Conservation (phyloP, 2,329 filamentous ascomycete species). For the Pochonia chlamydosporia region DNA sequence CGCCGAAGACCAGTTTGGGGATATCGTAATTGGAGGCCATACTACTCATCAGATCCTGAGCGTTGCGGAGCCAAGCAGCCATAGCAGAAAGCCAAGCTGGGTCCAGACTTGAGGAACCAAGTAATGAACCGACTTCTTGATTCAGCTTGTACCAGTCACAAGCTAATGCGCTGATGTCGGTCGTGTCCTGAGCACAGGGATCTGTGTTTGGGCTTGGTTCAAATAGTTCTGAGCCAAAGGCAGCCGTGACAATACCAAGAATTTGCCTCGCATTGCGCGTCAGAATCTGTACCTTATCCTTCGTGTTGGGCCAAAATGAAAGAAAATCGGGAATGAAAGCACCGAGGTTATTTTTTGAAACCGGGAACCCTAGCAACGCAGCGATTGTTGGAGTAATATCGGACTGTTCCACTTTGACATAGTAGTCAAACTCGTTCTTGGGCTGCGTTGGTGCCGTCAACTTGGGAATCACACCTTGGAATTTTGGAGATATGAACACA, state of each 20-base stretch:
- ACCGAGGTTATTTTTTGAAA: slow-evolving; percentile 85
- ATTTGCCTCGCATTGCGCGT: slow-evolving; percentile 78
- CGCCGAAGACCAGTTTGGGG: slow-evolving; percentile 47
- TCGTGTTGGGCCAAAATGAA: slow-evolving; percentile 56
- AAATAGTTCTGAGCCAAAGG: slow-evolving; percentile 52
- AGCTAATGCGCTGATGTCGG: slow-evolving; percentile 51
- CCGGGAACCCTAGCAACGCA: slow-evolving; percentile 78
- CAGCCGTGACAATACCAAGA: slow-evolving; percentile 66
- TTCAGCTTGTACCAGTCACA: slow-evolving; percentile 57
- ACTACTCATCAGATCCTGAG: slow-evolving; percentile 77
- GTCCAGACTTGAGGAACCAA: slow-evolving; percentile 21
- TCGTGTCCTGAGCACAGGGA: slow-evolving; percentile 29
- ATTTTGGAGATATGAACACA: slow-evolving; percentile 82
- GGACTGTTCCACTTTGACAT: slow-evolving; percentile 82
- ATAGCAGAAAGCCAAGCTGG: slow-evolving; percentile 37
- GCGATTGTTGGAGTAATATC: slow-evolving; percentile 89
- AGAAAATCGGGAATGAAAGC: slow-evolving; percentile 78
- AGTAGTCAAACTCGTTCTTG: slow-evolving; percentile 73
- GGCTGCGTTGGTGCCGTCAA: slow-evolving; percentile 49
- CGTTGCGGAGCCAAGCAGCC: slow-evolving; percentile 58
- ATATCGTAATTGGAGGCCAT: slow-evolving; percentile 92
- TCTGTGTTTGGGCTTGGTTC: slow-evolving; percentile 23
- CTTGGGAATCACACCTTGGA: slow-evolving; percentile 48
- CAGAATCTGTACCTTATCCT: slow-evolving; percentile 61
- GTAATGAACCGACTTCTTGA: slow-evolving; percentile 17